Percentiles rank a stretch among this genome's conserved stretches.
Evolutionary conservation across 495 filamentous ascomycete genomes (phyloP).

Genomic region (Podospora fimiseda): DNA sequence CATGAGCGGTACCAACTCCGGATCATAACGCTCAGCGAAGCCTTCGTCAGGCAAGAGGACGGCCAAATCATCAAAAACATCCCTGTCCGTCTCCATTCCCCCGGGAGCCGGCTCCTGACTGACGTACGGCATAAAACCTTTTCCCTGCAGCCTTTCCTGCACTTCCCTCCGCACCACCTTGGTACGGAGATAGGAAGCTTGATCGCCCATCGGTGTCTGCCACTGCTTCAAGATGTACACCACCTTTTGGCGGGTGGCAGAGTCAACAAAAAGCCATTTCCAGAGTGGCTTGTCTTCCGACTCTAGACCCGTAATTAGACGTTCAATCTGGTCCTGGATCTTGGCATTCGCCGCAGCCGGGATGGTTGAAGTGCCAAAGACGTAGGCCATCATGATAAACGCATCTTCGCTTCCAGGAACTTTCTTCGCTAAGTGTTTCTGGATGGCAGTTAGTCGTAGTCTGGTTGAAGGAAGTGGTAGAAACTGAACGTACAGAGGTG

Average conservation of each 20-base stretch:
- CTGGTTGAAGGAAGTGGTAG: background rate
- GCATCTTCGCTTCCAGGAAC: conserved; percentile 2
- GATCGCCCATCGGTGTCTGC: conserved; percentile 5
- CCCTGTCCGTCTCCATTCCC: conserved; percentile 18
- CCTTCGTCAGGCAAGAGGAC: conserved; percentile 23
- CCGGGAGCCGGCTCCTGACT: background rate
- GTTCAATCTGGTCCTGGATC: conserved; percentile 20
- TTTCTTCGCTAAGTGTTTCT: conserved; percentile 7
- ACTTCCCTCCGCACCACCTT: background rate
- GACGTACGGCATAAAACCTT: background rate
- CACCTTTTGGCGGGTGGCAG: conserved; percentile 4
- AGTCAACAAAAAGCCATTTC: conserved; percentile 13
- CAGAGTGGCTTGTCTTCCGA: conserved; percentile 4
- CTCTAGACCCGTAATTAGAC: conserved; percentile 10
- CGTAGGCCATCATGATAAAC: conserved; percentile 20
- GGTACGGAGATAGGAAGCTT: background rate
- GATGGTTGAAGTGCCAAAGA: conserved; percentile 22
- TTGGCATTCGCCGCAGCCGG: conserved; percentile 22
- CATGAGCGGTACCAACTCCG: conserved; percentile 18
- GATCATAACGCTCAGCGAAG: conserved; percentile 16
- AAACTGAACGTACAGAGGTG: conserved; percentile 16
- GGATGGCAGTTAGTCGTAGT: conserved; percentile 1
- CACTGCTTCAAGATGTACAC: conserved; percentile 12
- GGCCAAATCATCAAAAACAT: conserved; percentile 20
- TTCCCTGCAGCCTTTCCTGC: background rate